Evolutionary conservation across 1,139 yeast species (phyloP), one percentile per base, ranked within the genome.

Genomic region (Trichomonascaceae sp.): DNA sequence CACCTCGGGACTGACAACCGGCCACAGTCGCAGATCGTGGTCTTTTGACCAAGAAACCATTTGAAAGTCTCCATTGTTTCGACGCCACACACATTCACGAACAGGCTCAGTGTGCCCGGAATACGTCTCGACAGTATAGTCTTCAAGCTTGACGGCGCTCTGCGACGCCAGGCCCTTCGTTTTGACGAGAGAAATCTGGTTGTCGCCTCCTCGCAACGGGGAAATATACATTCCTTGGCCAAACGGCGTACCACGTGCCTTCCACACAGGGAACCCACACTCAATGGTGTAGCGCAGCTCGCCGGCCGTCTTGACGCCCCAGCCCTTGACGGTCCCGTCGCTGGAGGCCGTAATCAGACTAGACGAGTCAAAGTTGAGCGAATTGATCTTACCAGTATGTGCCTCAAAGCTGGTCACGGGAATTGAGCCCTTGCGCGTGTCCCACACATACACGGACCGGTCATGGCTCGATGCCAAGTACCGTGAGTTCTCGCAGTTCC

Each of bases 11-110:
- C 70, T 65, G 28, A 76, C 11, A 8, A 6, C 65, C 0, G 85
- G 80, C 97, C 96, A 87, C 33, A 87, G 57, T 40, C 87, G 67
- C 38, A 89, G 60, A 50, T 84, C 93, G 44, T 75, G 72, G 51
- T 89, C 98, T 41, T 81, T 75, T 0, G 93, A 78, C 96, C 97
- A 89, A 0, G 98, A 82, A 0, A 89, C 92, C 34, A 89, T 57
- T 52, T 87, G 96, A 50, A 71, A 85, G 41, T 84, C 94, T 43
- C 64, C 48, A 36, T 74, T 64, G 36, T 82, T 62, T 5, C 74
- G 62, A 44, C 96, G 63, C 96, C 96, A 87, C 2, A 87, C 62
- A 51, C 85, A 84, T 51, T 87, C 97, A 32, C 77, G 76, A 15
- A 87, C 76, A 2, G 89, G 80, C 32, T 81, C 93, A 1, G 71